phyloP scores from a whole-genome alignment of 192 early-diverging fungal genomes.

The Thamnidium elegans region DNA sequence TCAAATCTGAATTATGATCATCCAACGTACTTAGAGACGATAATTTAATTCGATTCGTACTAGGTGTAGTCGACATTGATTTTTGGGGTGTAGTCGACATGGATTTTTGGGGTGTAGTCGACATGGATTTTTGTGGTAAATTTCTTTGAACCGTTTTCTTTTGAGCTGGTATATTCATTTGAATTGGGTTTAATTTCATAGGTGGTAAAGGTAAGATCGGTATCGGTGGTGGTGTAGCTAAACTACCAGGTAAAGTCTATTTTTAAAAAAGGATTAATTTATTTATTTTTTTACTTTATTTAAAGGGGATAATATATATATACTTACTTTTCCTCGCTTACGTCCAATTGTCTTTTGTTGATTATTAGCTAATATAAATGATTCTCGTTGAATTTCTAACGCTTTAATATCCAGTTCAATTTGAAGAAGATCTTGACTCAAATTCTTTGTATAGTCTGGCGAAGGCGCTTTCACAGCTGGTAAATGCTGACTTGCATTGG shows the following conservation, averaged over 20 bases:
- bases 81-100: background rate
- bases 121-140: background rate
- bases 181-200: slow-evolving; percentile 25
- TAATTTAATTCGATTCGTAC: background rate
- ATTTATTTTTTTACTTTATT: background rate
- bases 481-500: background rate
- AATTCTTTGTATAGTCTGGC: background rate
- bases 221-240: slow-evolving; percentile 25
- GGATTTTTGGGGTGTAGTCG: background rate
- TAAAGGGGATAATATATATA: background rate
- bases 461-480: background rate
- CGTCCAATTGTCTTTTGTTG: slow-evolving; percentile 7
- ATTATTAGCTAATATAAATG: background rate
- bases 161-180: slow-evolving; percentile 12
- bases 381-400: slow-evolving; percentile 3
- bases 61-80: slow-evolving; percentile 1
- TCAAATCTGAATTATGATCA: background rate
- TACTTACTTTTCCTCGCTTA: slow-evolving; percentile 28
- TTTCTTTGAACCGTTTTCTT: background rate
- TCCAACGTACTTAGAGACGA: background rate
- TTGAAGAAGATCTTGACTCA: background rate
- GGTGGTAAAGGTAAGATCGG: slow-evolving; percentile 14
- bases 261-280: background rate
- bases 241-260: slow-evolving; percentile 32
- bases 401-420: slow-evolving; percentile 17